These are phyloP conservation scores for Nicotiana knightiana DNA, from an alignment of 257 asterid species.

Conservation along the genomic window DNA sequence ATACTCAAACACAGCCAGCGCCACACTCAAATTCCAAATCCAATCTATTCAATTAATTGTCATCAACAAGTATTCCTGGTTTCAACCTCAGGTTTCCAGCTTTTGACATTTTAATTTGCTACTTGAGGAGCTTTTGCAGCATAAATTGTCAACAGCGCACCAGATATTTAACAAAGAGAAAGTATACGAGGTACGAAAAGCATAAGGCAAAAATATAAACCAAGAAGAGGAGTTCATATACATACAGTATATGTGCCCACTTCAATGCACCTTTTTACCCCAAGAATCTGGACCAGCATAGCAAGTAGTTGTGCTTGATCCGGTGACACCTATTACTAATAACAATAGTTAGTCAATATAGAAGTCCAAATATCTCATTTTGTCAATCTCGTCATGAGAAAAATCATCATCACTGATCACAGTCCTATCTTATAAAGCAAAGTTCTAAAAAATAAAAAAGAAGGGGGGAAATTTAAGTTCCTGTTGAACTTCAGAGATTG, in stretches of 20 bases:
- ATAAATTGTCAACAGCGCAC: not conserved
- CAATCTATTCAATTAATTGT: not conserved
- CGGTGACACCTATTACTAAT: constrained; percentile 61
- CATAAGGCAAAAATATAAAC: not conserved
- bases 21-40: not conserved
- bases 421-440: not conserved
- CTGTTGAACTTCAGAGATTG: not conserved
- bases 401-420: not conserved
- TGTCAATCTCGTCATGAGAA: not conserved
- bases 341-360: not conserved
- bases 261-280: constrained; percentile 91
- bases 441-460: not conserved
- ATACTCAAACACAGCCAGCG: not conserved
- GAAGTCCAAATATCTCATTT: not conserved
- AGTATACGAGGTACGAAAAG: not conserved
- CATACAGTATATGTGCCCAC: constrained; percentile 86
- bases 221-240: not conserved
- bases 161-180: not conserved
- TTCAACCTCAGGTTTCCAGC: not conserved
- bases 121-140: not conserved
- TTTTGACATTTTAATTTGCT: not conserved
- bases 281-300: constrained; percentile 76
- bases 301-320: constrained; percentile 97
- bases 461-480: not conserved
- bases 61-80: not conserved